These are phyloP conservation scores for Pythium utonaiense DNA, from an alignment of 352 stramenopile species.

Conservation along the genomic window DNA sequence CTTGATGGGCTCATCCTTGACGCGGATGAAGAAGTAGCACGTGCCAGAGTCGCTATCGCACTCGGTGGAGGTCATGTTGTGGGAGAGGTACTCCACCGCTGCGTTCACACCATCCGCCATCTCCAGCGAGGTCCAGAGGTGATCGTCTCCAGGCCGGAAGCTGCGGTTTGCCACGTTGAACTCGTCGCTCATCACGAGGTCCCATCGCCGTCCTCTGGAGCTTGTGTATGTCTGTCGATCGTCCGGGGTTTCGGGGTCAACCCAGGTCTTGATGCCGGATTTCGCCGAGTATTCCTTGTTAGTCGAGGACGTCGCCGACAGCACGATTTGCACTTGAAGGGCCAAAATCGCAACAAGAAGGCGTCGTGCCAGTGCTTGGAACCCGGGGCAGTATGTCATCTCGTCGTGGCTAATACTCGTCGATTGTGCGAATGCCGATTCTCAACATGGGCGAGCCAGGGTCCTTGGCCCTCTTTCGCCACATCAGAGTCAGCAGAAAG, in stretches of 20 bases:
- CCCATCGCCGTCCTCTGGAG: constrained; percentile 28
- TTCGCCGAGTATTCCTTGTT: constrained; percentile 33
- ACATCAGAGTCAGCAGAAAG: no score
- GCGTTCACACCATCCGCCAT: constrained; percentile 94
- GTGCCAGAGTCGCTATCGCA: constrained; percentile 39
- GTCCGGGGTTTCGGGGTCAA: constrained; percentile 45
- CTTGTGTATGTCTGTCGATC: constrained; percentile 33
- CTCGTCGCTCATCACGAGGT: not conserved
- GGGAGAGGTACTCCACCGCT: constrained; percentile 91
- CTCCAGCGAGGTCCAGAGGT: constrained; percentile 92
- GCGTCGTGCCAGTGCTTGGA: no score
- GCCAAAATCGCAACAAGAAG: no score
- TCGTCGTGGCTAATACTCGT: no score
- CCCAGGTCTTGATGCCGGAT: constrained; percentile 47
- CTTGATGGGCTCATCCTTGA: constrained; percentile 37
- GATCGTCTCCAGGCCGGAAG: constrained; percentile 90
- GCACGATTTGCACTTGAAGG: no score
- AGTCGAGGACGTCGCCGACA: no score
- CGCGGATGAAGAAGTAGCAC: constrained; percentile 63
- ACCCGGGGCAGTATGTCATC: no score
- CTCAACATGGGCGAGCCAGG: no score
- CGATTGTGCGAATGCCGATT: no score
- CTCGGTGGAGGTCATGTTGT: constrained; percentile 69
- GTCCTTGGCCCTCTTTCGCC: no score
- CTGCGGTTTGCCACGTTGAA: constrained; percentile 49